A percentile compares a stretch with the other conserved stretches of the same genome.
These are phyloP conservation scores for Leccinellum rugosiceps DNA, from an alignment of 768 basidiomycete genomes.

Conservation along the genomic window DNA sequence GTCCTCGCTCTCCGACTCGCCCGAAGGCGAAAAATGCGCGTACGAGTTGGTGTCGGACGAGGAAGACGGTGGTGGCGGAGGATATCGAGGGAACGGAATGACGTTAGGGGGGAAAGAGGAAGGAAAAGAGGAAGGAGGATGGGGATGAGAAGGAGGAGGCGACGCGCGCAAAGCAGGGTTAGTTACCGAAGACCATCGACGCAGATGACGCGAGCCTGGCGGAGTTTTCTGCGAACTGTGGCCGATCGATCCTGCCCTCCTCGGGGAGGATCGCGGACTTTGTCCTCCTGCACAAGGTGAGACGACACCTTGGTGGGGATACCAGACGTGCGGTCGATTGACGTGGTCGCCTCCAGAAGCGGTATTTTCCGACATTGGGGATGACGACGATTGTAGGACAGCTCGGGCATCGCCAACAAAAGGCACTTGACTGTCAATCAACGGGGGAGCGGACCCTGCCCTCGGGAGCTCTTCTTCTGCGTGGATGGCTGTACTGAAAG, in stretches of 20 bases:
- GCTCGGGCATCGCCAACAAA: slow-evolving; percentile 29
- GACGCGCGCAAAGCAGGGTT: slow-evolving; percentile 25
- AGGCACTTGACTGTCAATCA: slow-evolving; percentile 29
- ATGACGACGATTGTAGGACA: slow-evolving; percentile 8
- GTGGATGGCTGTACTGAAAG: slow-evolving; percentile 26
- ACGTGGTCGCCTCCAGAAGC: slow-evolving; percentile 11
- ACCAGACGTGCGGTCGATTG: slow-evolving; percentile 20
- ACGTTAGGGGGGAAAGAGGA: slow-evolving; percentile 10
- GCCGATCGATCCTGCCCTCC: slow-evolving; percentile 32
- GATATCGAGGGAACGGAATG: slow-evolving; percentile 20
- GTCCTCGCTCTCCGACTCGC: slow-evolving; percentile 26
- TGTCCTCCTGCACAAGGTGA: slow-evolving; percentile 14
- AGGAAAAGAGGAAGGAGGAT: neutral
- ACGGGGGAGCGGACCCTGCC: slow-evolving; percentile 28
- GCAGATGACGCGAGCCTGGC: slow-evolving; percentile 27
- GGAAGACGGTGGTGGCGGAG: neutral
- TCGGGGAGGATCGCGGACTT: slow-evolving; percentile 33
- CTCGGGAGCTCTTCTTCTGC: slow-evolving; percentile 21
- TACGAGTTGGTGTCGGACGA: slow-evolving; percentile 10
- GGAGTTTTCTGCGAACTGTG: slow-evolving; percentile 29
- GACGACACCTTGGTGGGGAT: slow-evolving; percentile 12
- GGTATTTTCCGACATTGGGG: slow-evolving; percentile 10
- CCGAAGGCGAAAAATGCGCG: slow-evolving; percentile 17
- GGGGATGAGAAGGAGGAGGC: slow-evolving; percentile 3
- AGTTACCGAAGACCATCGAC: slow-evolving; percentile 32